A percentile compares a stretch with the other conserved stretches of the same genome.
These are phyloP conservation scores for Fraxinus dipetala DNA, from an alignment of 305 asterid genomes.

Conservation along the genomic window DNA sequence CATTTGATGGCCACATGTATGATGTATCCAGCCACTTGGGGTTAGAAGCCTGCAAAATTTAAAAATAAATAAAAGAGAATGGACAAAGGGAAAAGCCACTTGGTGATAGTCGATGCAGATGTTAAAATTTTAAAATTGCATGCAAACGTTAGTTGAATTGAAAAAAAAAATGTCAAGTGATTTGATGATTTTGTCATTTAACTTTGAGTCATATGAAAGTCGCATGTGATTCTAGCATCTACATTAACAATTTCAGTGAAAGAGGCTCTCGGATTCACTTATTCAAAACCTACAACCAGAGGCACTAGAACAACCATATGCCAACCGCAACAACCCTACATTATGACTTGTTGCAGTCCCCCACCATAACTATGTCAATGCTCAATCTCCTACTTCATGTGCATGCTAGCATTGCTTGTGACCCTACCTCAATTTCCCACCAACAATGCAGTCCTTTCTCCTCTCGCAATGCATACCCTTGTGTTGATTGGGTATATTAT, in stretches of 20 bases:
- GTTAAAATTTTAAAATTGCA: too few relatives aligned
- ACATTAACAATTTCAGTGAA: background rate
- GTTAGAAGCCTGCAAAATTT: background rate
- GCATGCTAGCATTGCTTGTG: background rate
- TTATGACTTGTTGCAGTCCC: background rate
- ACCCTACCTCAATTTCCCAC: background rate
- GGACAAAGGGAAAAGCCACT: background rate
- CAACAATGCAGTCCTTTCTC: background rate
- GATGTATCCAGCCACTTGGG: background rate
- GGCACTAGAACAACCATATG: background rate
- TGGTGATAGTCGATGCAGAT: background rate
- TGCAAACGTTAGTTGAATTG: background rate
- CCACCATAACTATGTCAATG: background rate
- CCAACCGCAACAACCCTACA: background rate
- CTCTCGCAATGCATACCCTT: background rate
- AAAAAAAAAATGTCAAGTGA: background rate
- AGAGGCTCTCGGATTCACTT: background rate
- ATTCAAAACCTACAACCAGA: background rate
- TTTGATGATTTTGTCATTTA: background rate
- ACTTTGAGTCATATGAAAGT: background rate
- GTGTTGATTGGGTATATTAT: background rate
- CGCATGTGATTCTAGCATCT: background rate
- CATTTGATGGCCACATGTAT: background rate
- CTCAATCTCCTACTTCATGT: background rate
- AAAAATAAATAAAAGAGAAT: background rate